Conservation (phyloP, 148 eudicot species). For the Silene uniflora region DNA sequence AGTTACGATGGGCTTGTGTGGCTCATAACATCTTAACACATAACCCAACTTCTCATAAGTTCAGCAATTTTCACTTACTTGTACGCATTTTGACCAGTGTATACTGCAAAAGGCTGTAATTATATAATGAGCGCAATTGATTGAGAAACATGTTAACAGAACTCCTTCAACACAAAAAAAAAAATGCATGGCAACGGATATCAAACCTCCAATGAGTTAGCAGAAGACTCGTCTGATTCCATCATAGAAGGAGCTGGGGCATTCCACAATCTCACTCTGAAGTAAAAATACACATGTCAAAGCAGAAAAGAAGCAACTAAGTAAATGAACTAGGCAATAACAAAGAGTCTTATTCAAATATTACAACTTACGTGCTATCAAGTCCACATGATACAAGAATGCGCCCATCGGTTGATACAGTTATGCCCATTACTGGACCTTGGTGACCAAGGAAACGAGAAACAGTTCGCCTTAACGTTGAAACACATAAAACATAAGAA, state of each 20-base stretch:
- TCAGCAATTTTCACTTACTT: constrained; percentile 34
- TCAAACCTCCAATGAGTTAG: constrained; percentile 46
- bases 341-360: neutral
- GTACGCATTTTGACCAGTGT: constrained; percentile 72
- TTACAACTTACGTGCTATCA: constrained; percentile 79
- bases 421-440: constrained; percentile 75
- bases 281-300: constrained; percentile 11
- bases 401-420: constrained; percentile 84
- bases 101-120: constrained; percentile 70
- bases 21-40: neutral
- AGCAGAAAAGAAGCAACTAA: neutral
- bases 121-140: neutral
- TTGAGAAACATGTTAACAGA: neutral
- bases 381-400: constrained; percentile 90
- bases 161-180: constrained; percentile 1
- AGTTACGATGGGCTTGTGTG: neutral
- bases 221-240: constrained; percentile 38
- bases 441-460: constrained; percentile 86
- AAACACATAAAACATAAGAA: constrained; percentile 11
- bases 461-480: constrained; percentile 57
- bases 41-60: neutral
- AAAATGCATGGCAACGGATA: neutral
- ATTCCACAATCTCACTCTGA: constrained; percentile 89
- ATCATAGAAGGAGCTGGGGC: constrained; percentile 52
- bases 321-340: neutral